Conservation (phyloP, 805 yeast genomes). For the Ogataea trehalophila region DNA sequence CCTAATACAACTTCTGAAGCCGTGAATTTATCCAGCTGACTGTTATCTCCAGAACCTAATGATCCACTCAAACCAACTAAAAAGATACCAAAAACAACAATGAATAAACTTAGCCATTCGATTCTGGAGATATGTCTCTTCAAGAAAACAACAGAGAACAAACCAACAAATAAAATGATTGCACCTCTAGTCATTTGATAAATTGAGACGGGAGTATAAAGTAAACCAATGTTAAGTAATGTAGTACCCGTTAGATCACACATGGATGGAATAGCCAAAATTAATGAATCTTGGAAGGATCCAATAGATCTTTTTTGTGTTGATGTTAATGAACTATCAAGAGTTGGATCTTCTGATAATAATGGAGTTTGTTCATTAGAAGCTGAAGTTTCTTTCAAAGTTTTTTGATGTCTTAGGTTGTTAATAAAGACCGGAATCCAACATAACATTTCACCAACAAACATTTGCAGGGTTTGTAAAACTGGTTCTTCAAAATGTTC, state of each 20-base stretch:
- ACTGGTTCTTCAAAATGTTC: conserved; percentile 70
- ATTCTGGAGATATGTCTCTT: conserved; percentile 47
- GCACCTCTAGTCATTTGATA: conserved; percentile 88
- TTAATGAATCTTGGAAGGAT: conserved; percentile 24
- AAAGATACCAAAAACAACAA: conserved; percentile 65
- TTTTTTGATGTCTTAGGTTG: background rate
- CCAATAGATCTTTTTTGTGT: conserved; percentile 9
- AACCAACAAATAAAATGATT: conserved; percentile 69
- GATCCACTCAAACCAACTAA: conserved; percentile 72
- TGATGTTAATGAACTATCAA: background rate
- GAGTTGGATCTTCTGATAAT: background rate
- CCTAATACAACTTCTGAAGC: conserved; percentile 43
- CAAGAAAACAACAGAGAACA: conserved; percentile 60
- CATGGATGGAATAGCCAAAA: conserved; percentile 56
- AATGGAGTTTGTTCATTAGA: background rate
- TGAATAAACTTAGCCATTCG: conserved; percentile 64
- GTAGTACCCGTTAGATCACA: conserved; percentile 76
- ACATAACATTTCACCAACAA: conserved; percentile 57
- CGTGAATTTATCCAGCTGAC: conserved; percentile 3
- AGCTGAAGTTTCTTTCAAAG: conserved; percentile 2
- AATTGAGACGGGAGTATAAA: conserved; percentile 71
- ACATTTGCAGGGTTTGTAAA: conserved; percentile 76
- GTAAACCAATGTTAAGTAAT: conserved; percentile 66
- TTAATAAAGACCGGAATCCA: conserved; percentile 29
- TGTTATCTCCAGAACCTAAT: conserved; percentile 17